Base-by-base conservation (phyloP, 2,329 filamentous ascomycete species). In the Drechslerella dactyloides region DNA sequence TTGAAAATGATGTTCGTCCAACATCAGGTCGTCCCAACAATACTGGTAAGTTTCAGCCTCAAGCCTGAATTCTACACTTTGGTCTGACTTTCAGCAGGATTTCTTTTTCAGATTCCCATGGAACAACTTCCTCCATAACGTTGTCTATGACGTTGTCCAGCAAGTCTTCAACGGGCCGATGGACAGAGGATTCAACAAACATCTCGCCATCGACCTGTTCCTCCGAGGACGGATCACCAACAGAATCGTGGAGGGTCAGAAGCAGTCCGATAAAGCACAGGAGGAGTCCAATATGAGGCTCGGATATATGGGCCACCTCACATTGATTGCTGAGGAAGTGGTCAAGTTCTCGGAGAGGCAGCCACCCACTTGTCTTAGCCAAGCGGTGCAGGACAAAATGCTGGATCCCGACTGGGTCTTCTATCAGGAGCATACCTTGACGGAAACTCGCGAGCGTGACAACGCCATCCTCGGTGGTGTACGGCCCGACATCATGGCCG, bases 81-180 rank as follows among this genome's bases (percentile, higher is more conserved):
- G 27, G n/a, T 46, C 62, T 66, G 37, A 57, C 50, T 44, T 13
- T 33, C 30, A 66, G 10, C 74, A 96, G 91, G 90, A 92, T 65
- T 97, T 97, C 82, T 99, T 99, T 82, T 99, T 99, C 83, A 87
- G 89, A 69, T 99, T 97, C 78, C 93, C 94, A 0, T 99, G 94
- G 94, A 99, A 99, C 81, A 99, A 99, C 80, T 99, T 99, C 78
- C 85, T 99, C 50, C 94, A 99, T 81, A 99, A 99, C 78, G 94
- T 99, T 48, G 94, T 99, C 53, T 99, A 99, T 79, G 94, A 99
- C 79, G 93, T 99, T 77, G 91, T 99, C 48, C 94, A 99, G 80
- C 94, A 99, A 82, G 94, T 99, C 0, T 97, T 99, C 80, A 99
- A 99, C 78, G 94, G 94, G 7, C 92, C 92, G 0, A 96, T 99